These are phyloP conservation scores for Eimeria falciformis DNA, from an alignment of 169 alveolate genomes.

Conservation along the genomic window DNA sequence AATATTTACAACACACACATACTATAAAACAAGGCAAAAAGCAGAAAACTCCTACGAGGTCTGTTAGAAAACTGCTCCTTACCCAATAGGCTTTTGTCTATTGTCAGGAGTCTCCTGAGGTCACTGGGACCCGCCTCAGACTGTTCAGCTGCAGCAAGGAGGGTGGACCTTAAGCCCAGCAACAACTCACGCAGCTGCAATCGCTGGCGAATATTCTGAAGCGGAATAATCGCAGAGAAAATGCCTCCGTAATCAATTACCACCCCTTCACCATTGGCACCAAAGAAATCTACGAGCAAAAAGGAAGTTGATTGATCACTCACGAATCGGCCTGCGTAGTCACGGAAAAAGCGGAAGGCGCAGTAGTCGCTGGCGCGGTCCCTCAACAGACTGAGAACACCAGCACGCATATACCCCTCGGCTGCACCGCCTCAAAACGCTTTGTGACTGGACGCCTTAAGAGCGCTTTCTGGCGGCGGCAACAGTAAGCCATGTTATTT, in stretches of 20 bases:
- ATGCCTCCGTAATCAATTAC: too few species aligned
- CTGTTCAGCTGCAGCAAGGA: not conserved
- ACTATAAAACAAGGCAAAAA: not conserved
- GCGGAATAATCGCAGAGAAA: not conserved
- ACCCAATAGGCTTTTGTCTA: slow-evolving; percentile 23
- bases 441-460: too few species aligned
- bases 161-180: not conserved
- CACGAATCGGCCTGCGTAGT: slow-evolving; percentile 9
- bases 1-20: not conserved
- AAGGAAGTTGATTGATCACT: not conserved
- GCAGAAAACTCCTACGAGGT: not conserved
- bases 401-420: not conserved
- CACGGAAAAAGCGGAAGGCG: slow-evolving; percentile 24
- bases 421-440: too few species aligned
- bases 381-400: not conserved
- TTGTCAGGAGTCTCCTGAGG: not conserved
- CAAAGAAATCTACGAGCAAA: not conserved
- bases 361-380: not conserved
- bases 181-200: not conserved
- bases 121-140: not conserved
- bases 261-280: too few species aligned
- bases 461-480: too few species aligned
- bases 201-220: not conserved
- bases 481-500: too few species aligned
- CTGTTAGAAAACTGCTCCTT: not conserved